These are phyloP conservation scores for Arthromyces matolae DNA, from an alignment of 768 basidiomycete genomes.

Conservation along the genomic window DNA sequence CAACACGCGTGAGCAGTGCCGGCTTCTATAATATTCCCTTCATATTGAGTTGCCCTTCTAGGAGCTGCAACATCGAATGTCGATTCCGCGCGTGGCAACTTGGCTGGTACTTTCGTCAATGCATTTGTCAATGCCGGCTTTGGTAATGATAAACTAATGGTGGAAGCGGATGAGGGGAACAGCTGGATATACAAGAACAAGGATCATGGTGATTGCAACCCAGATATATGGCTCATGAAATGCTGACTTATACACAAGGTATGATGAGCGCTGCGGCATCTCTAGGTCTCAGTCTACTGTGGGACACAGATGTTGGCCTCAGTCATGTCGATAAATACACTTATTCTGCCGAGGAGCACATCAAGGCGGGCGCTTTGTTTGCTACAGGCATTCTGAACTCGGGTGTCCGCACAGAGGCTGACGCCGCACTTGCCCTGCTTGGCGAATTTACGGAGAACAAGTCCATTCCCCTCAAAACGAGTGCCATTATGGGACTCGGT, in stretches of 20 bases:
- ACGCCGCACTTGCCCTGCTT: conserved; percentile 87
- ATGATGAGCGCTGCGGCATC: conserved; percentile 98
- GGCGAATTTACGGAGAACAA: conserved; percentile 88
- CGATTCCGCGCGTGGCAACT: conserved; percentile 90
- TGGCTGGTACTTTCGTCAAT: conserved; percentile 97
- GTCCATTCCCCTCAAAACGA: conserved; percentile 76
- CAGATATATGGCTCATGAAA: not conserved
- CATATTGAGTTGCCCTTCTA: too few species aligned
- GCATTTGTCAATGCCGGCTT: conserved; percentile 99
- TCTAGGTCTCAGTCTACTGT: conserved; percentile 86
- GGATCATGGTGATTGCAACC: conserved; percentile 69
- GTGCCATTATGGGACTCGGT: conserved; percentile 89
- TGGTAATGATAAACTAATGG: conserved; percentile 98
- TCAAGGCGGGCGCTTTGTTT: conserved; percentile 95
- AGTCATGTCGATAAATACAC: conserved; percentile 97
- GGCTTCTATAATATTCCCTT: not conserved
- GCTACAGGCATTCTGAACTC: conserved; percentile 92
- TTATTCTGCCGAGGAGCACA: conserved; percentile 92
- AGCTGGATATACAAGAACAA: conserved; percentile 99
- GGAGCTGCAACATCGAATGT: conserved; percentile 73
- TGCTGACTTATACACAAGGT: conserved; percentile 40
- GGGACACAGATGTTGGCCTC: conserved; percentile 94
- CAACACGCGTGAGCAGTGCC: conserved; percentile 59
- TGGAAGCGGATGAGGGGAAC: conserved; percentile 90
- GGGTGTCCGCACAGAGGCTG: conserved; percentile 87